Evolutionary conservation across 306 rosid species (phyloP), one percentile per base, ranked within the genome.

Genomic region (Quercus rubra): DNA sequence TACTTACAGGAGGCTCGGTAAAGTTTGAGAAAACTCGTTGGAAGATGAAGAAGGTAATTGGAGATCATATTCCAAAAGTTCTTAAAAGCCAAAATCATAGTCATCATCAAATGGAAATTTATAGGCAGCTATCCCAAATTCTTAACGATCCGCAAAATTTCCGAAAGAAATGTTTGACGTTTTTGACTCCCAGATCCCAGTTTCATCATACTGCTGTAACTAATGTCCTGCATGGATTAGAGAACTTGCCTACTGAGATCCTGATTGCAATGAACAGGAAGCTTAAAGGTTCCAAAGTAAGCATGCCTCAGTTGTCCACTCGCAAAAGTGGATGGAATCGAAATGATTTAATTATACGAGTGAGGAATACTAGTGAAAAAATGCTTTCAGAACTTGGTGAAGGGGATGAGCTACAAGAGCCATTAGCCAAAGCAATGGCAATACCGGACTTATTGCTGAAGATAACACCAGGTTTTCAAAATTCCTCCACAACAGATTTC

Each of bases 381-480:
- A 87, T 90, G 93, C 94, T 95, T 82, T 88, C 83, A 3, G 80
- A 82, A 78, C 85, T 76, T 74, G 81, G 81, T 66, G 52, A 71
- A 78, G 88, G 80, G 38, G 91, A 83, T 82, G 87, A 89, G 71
- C 81, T 85, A 6, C 96, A 78, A 51, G 90, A 80, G 73, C 85
- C 92, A 81, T 83, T 95, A 55, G 94, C 93, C 78, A 90, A 90
- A 87, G 98, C 98, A 72, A 89, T 91, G 96, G 89, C 95, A 15
- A 75, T 95, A 64, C 92, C 93, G n/a, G 90, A 83, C 75, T 88
- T 95, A 72, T 87, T 93, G 23, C 68, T 75, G 66, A 89, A 89
- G 83, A 79, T 95, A 52, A 73, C 70, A 54, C 81, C 78, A 33
- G 92, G 91, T 81, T 78, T 78, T 73, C 85, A 74, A 70, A 84